Percentiles rank a stretch among this genome's conserved stretches.
These are phyloP conservation scores for Lobulomyces angularis DNA, from an alignment of 192 early-diverging fungal genomes.

Conservation along the genomic window DNA sequence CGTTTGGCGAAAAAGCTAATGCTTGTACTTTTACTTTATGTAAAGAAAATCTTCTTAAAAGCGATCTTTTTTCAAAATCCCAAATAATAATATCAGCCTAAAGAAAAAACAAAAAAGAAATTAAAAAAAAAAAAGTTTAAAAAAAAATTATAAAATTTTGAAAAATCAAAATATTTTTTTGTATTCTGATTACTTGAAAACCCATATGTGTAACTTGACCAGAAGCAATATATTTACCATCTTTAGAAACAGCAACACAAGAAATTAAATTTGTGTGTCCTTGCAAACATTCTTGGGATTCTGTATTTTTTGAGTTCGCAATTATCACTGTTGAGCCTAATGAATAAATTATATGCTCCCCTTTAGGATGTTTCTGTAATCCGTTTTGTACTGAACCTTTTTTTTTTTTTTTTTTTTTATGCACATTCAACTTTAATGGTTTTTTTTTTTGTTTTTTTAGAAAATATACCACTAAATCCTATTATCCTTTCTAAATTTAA, in stretches of 20 bases:
- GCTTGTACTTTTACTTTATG: constrained; percentile 51
- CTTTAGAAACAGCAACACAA: constrained; percentile 33
- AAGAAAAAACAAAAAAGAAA: too few relatives aligned
- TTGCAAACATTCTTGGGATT: constrained; percentile 39
- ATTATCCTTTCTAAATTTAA: constrained; percentile 33
- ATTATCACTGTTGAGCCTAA: constrained; percentile 43
- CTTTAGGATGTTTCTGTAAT: constrained; percentile 37
- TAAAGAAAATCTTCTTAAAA: constrained; percentile 25
- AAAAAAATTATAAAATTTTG: too few relatives aligned
- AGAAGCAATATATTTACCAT: constrained; percentile 32
- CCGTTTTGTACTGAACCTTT: constrained; percentile 33
- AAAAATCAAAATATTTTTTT: too few relatives aligned
- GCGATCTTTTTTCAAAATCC: constrained; percentile 33
- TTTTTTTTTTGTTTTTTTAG: neutral
- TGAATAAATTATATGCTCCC: constrained; percentile 39
- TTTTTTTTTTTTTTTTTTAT: neutral
- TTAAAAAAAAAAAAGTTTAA: too few relatives aligned
- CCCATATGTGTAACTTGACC: constrained; percentile 55
- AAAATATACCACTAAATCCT: constrained; percentile 28
- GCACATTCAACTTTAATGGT: neutral
- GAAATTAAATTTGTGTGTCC: constrained; percentile 44
- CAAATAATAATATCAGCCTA: constrained; percentile 52
- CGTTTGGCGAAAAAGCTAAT: constrained; percentile 36
- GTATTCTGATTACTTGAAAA: constrained; percentile 41
- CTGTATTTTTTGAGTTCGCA: constrained; percentile 14